These are phyloP conservation scores for Tulasnella sp. DNA, from an alignment of 768 basidiomycete species.

Conservation along the genomic window DNA sequence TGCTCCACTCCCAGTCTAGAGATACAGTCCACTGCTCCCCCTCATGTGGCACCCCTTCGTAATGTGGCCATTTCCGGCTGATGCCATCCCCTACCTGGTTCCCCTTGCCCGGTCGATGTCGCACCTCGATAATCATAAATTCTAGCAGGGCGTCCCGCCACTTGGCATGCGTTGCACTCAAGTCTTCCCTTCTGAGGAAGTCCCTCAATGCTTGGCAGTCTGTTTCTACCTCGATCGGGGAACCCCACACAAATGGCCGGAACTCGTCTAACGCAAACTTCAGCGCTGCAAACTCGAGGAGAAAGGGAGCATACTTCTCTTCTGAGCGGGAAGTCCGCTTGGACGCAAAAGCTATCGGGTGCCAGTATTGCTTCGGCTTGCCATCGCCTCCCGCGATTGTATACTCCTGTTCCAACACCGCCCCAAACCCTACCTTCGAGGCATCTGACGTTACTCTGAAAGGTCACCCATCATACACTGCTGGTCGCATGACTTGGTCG, in stretches of 20 bases:
- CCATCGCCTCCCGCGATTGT: conserved; percentile 39
- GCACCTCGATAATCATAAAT: conserved; percentile 40
- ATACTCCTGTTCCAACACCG: conserved; percentile 42
- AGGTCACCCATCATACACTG: conserved; percentile 43
- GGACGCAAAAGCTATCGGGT: conserved; percentile 46
- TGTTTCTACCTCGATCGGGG: conserved; percentile 44
- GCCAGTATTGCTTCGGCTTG: conserved; percentile 34
- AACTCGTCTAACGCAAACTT: conserved; percentile 43
- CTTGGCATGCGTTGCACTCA: conserved; percentile 43
- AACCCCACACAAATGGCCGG: conserved; percentile 38
- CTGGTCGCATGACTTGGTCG: conserved; percentile 45
- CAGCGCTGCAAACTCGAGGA: conserved; percentile 47
- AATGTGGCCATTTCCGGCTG: conserved; percentile 39
- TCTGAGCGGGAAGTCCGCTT: conserved; percentile 46
- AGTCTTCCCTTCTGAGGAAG: conserved; percentile 41
- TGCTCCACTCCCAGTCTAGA: conserved; percentile 42
- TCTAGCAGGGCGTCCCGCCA: conserved; percentile 46
- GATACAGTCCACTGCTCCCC: conserved; percentile 40
- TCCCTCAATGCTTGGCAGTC: conserved; percentile 48
- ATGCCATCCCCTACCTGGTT: conserved; percentile 41
- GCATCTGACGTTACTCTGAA: conserved; percentile 49
- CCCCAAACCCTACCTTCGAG: conserved; percentile 45
- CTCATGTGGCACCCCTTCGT: conserved; percentile 28
- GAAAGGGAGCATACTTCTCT: conserved; percentile 44
- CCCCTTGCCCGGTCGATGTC: conserved; percentile 39